Evolutionary conservation across 2,329 filamentous ascomycete genomes (phyloP).

Genomic region (Pseudocercospora vitis): DNA sequence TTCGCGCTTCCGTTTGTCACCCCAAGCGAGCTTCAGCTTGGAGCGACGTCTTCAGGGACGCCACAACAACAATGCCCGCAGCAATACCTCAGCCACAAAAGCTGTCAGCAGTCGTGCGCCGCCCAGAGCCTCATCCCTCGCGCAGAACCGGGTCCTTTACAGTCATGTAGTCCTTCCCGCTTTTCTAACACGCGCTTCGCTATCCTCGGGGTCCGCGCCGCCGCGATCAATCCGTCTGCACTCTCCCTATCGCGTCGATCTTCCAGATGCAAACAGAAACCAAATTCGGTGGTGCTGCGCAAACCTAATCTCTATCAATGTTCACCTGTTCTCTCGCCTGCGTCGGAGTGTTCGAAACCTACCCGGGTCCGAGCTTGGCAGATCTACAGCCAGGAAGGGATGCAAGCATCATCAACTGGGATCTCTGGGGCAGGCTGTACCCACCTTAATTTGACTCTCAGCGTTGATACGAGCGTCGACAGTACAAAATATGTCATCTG

Average conservation of each 20-base stretch:
- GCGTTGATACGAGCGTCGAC: no score
- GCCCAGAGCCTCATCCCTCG: no score
- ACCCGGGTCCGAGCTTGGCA: background rate
- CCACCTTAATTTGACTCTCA: no score
- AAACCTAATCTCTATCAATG: background rate
- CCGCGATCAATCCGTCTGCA: background rate
- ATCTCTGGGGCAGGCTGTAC: no score
- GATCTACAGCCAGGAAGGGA: background rate
- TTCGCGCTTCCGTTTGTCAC: constrained; percentile 2
- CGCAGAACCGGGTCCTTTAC: no score
- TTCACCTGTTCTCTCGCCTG: background rate
- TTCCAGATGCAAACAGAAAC: background rate
- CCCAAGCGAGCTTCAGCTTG: background rate
- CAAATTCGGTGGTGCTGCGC: background rate
- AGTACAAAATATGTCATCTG: no score
- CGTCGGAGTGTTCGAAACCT: constrained; percentile 2
- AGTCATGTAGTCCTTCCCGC: no score
- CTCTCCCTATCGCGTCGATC: background rate
- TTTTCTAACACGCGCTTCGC: no score
- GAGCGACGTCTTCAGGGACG: no score
- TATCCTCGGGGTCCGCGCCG: background rate
- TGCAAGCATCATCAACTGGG: background rate
- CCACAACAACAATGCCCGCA: background rate
- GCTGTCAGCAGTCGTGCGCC: background rate
- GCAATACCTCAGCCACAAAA: background rate